Evolutionary conservation across 1,139 yeast genomes (phyloP).

Genomic region (Petasospora fabianii): DNA sequence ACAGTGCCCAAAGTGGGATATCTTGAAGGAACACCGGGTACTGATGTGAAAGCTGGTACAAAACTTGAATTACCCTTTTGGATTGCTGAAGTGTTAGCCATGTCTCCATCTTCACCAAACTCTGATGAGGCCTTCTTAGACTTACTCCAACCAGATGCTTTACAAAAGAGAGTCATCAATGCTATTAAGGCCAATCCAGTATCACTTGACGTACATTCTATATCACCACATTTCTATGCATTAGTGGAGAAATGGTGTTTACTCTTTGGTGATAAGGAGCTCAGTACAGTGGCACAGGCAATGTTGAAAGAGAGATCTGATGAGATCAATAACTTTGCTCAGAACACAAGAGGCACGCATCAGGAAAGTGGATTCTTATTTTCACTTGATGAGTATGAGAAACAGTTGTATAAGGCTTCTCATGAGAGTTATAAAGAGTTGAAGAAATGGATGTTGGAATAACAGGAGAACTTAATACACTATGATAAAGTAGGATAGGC

Average conservation of each 20-base stretch:
- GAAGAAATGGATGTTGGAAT: conserved; percentile 52
- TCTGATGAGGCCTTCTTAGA: conserved; percentile 55
- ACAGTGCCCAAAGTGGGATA: conserved; percentile 85
- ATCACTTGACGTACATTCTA: conserved; percentile 63
- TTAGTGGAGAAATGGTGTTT: conserved; percentile 72
- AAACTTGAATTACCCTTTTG: conserved; percentile 82
- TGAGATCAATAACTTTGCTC: conserved; percentile 70
- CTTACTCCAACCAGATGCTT: conserved; percentile 64
- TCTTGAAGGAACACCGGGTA: conserved; percentile 78
- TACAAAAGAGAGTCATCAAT: conserved; percentile 61
- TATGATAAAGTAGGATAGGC: no score
- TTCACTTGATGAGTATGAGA: conserved; percentile 75
- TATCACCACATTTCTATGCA: conserved; percentile 62
- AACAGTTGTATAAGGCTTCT: conserved; percentile 51
- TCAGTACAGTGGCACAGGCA: conserved; percentile 48
- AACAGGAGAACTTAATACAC: not conserved
- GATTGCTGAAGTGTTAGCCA: conserved; percentile 80
- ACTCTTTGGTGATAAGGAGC: conserved; percentile 62
- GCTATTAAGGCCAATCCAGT: conserved; percentile 77
- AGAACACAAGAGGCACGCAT: conserved; percentile 41
- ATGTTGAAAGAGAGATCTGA: conserved; percentile 63
- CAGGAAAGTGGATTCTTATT: conserved; percentile 47
- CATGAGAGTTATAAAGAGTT: conserved; percentile 61
- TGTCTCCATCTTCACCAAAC: conserved; percentile 34
- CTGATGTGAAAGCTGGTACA: conserved; percentile 55